Evolutionary conservation across 2,329 filamentous ascomycete species (phyloP).

Genomic region (Microdochium paspali): DNA sequence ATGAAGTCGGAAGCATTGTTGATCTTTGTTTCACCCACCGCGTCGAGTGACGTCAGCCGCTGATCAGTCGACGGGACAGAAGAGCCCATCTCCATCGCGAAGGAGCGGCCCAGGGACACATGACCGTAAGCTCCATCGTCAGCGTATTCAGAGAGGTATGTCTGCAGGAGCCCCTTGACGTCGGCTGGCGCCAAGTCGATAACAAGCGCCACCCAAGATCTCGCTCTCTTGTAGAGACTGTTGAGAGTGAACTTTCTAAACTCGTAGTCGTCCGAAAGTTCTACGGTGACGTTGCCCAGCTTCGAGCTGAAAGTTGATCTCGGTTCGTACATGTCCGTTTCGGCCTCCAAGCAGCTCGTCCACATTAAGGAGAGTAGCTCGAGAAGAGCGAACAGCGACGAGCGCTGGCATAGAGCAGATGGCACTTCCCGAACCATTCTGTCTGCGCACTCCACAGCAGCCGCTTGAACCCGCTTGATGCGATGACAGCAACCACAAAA

Average conservation of each 20-base stretch:
- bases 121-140: constrained; percentile 88
- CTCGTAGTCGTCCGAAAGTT: constrained; percentile 87
- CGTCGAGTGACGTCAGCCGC: constrained; percentile 72
- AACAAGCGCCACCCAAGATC: constrained; percentile 68
- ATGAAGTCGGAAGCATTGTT: constrained; percentile 95
- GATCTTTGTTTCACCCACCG: constrained; percentile 62
- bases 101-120: constrained; percentile 84
- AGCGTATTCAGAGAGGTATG: constrained; percentile 90
- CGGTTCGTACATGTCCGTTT: constrained; percentile 89
- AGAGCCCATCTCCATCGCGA: constrained; percentile 87
- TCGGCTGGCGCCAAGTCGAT: constrained; percentile 84
- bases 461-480: constrained; percentile 82
- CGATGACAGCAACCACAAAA: constrained; percentile 90
- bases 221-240: constrained; percentile 66
- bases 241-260: constrained; percentile 75
- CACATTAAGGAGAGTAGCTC: constrained; percentile 93
- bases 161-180: constrained; percentile 90
- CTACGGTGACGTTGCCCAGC: constrained; percentile 69
- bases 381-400: constrained; percentile 83
- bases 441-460: constrained; percentile 74
- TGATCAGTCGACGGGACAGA: constrained; percentile 80
- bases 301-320: constrained; percentile 70
- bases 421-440: constrained; percentile 78
- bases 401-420: constrained; percentile 81
- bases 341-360: constrained; percentile 85